phyloP scores from a whole-genome alignment of 176 grass and related monocot species.

The Sorghum bicolor region DNA sequence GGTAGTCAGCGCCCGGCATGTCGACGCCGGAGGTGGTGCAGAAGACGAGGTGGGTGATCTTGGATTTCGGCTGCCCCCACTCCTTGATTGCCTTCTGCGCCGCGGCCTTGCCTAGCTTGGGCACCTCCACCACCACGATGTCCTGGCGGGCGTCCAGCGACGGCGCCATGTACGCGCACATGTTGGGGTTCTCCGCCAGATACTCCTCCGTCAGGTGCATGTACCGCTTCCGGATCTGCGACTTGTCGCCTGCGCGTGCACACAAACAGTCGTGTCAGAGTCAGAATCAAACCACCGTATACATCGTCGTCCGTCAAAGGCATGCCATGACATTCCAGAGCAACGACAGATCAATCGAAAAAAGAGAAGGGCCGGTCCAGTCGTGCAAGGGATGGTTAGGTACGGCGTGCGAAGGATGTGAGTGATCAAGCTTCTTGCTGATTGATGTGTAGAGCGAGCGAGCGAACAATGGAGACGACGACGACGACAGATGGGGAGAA shows the following conservation, averaged over 20 bases:
- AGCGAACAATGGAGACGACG: too few relatives aligned
- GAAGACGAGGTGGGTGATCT: constrained; percentile 86
- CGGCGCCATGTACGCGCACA: constrained; percentile 87
- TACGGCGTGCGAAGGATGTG: too few relatives aligned
- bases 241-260: constrained; percentile 68
- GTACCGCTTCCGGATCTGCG: constrained; percentile 84
- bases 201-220: constrained; percentile 87
- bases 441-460: too few relatives aligned
- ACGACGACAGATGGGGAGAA: too few relatives aligned
- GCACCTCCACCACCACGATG: constrained; percentile 83
- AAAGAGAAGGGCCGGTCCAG: too few relatives aligned
- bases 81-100: constrained; percentile 91
- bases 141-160: constrained; percentile 91
- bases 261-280: too few relatives aligned
- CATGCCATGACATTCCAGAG: not conserved
- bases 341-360: too few relatives aligned
- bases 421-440: too few relatives aligned
- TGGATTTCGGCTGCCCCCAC: constrained; percentile 76
- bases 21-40: constrained; percentile 87
- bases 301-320: too few relatives aligned
- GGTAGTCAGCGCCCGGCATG: constrained; percentile 94
- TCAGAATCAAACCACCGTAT: too few relatives aligned
- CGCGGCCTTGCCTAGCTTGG: constrained; percentile 69
- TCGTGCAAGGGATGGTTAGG: too few relatives aligned
- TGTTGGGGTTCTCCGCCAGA: constrained; percentile 58